Evolutionary conservation across 2,329 filamentous ascomycete species (phyloP).

Genomic region (Venturia oleaginea): DNA sequence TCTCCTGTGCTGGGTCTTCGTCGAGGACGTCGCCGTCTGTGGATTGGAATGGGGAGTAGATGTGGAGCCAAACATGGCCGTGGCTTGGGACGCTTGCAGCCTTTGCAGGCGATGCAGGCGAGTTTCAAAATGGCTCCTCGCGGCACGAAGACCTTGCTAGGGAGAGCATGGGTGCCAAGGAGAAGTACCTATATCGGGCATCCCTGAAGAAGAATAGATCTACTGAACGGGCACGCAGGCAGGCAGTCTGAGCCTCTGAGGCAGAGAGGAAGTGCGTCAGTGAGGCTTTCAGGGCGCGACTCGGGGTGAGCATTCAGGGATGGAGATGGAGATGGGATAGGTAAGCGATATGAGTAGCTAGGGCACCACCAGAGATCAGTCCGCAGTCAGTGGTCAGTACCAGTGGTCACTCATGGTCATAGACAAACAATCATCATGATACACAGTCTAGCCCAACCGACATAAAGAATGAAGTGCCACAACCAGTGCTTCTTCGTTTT

Average conservation of each 20-base stretch:
- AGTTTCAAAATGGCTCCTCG: background rate
- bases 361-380: background rate
- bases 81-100: background rate
- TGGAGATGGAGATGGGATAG: background rate
- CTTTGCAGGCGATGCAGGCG: background rate
- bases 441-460: background rate
- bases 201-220: background rate
- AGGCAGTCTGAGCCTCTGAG: background rate
- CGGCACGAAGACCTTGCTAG: background rate
- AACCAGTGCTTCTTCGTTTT: background rate
- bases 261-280: background rate
- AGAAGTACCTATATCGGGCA: background rate
- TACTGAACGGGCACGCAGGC: background rate
- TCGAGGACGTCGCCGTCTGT: background rate
- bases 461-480: background rate
- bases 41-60: constrained; percentile 5
- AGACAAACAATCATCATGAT: background rate
- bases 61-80: constrained; percentile 9
- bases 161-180: background rate
- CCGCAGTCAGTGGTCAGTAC: too few relatives aligned
- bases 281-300: too few relatives aligned
- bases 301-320: background rate
- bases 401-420: background rate
- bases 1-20: background rate
- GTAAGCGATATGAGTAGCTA: background rate